These are phyloP conservation scores for Chaetomidium leptoderma DNA, from an alignment of 495 filamentous ascomycete species.

Conservation along the genomic window DNA sequence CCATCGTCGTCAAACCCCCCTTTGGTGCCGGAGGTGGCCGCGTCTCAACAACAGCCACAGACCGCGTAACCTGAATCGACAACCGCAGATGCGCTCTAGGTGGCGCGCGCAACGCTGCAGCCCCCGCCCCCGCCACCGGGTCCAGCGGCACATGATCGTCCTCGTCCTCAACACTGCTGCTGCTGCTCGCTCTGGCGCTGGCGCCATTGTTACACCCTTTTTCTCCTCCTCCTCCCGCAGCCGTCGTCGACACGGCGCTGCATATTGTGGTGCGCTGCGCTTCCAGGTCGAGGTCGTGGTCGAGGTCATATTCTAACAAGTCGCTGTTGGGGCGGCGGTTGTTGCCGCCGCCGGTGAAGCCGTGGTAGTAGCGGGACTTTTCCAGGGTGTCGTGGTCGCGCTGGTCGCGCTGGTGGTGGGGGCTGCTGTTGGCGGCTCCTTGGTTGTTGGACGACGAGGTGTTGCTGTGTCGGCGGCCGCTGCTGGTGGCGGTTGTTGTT, in stretches of 20 bases:
- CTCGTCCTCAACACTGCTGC: background rate
- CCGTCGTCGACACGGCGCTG: too few relatives aligned
- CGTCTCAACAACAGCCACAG: conserved; percentile 15
- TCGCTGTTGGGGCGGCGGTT: background rate
- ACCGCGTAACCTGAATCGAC: conserved; percentile 22
- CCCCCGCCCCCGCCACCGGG: background rate
- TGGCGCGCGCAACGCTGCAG: conserved; percentile 17
- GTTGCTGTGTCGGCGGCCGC: too few relatives aligned
- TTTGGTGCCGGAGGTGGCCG: too few relatives aligned
- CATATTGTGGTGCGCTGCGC: conserved; percentile 13
- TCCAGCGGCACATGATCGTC: background rate
- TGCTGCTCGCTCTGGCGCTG: background rate
- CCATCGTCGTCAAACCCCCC: too few relatives aligned
- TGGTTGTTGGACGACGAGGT: too few relatives aligned
- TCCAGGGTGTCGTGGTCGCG: conserved; percentile 3
- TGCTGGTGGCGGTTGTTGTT: too few relatives aligned
- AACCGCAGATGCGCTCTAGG: conserved; percentile 24
- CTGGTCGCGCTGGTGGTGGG: conserved; percentile 1
- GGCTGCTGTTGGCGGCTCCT: too few relatives aligned
- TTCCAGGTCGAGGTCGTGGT: conserved; percentile 14
- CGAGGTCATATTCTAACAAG: conserved; percentile 4
- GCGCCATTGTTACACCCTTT: background rate
- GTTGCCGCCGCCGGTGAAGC: background rate
- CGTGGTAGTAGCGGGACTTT: conserved; percentile 13
- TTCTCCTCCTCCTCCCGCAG: background rate